Base-by-base conservation (phyloP, 1,284 basidiomycete genomes). In the Entoloma clypeatum region DNA sequence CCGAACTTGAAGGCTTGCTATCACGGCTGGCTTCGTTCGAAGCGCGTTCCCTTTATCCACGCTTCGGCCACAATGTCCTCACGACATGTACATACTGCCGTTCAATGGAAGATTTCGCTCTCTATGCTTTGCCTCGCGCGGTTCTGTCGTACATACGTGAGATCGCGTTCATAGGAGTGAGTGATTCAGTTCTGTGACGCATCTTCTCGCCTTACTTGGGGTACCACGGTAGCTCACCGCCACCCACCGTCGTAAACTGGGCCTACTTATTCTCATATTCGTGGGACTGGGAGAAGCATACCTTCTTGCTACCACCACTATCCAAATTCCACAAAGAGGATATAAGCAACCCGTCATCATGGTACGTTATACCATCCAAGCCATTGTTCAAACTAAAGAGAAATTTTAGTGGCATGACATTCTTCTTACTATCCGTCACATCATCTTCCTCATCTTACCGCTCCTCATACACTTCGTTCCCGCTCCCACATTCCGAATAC, bases 21-120 rank as follows among this genome's bases (percentile, higher is more conserved):
- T 71, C 65, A 40, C 69, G 74, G 31, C 62, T 88, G 5, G 67
- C 71, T 29, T 75, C 75, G 11, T 74, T 75, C 48, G 82, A 83
- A 30, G 64, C 71, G 43, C 72, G 85, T 40, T 64, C 67, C 0
- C 56, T 74, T 28, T 87, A 84, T 54, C 45, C 46, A 11, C 46
- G 84, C 47, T 82, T 83, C 44, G 85, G 85, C 14, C 85, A 86
- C 56, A 60, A 68, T 17, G 71, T 72, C 2, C 57, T 86, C 8
- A 67, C 77, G 36, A 71, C 69, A 8, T 87, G 84, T 59, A 65
- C 69, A 13, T 75, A 80, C 55, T 86, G 84, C 58, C 65, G 65
- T 7, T 72, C 75, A 4, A 67, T 68, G 33, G 57, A 70, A 14
- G 80, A 86, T 47, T 85, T 75, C 55, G 71, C 72, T 7, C 59